Conservation (phyloP, 257 asterid genomes). For the Echium plantagineum region DNA sequence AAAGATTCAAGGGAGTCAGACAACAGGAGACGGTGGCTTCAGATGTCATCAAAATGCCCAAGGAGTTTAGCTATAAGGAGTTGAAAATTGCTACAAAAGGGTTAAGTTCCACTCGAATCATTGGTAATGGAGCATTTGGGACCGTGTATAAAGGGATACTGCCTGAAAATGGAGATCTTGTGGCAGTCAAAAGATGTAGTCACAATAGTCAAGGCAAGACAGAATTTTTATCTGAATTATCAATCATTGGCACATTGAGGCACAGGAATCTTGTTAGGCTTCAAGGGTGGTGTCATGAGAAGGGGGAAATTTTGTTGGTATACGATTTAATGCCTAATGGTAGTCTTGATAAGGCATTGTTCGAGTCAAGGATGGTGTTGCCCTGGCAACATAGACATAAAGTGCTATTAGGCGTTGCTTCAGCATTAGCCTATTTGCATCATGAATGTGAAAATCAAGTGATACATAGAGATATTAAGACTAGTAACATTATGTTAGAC, state of each 20-base stretch:
- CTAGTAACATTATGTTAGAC: conserved; percentile 76
- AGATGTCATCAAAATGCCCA: conserved; percentile 71
- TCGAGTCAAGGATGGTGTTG: conserved; percentile 52
- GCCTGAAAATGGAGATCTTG: conserved; percentile 37
- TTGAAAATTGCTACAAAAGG: conserved; percentile 55
- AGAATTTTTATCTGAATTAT: conserved; percentile 63
- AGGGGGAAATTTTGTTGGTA: conserved; percentile 57
- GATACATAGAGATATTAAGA: conserved; percentile 67
- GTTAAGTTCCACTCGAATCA: conserved; percentile 33
- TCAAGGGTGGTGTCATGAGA: conserved; percentile 86
- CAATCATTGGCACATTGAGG: conserved; percentile 69
- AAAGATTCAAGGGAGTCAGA: conserved; percentile 33
- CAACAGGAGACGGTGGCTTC: conserved; percentile 34
- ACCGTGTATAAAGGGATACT: conserved; percentile 56
- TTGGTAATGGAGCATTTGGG: conserved; percentile 78
- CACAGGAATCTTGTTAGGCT: conserved; percentile 68
- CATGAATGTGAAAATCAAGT: conserved; percentile 81
- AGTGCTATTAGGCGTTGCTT: conserved; percentile 65
- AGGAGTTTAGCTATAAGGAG: conserved; percentile 59
- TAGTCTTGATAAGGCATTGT: conserved; percentile 61
- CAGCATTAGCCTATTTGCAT: conserved; percentile 66
- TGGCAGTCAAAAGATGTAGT: conserved; percentile 75
- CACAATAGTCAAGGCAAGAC: conserved; percentile 62
- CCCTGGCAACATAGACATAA: conserved; percentile 52
- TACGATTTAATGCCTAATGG: conserved; percentile 77